phyloP scores from a whole-genome alignment of 768 basidiomycete genomes.

The Galerina marginata region DNA sequence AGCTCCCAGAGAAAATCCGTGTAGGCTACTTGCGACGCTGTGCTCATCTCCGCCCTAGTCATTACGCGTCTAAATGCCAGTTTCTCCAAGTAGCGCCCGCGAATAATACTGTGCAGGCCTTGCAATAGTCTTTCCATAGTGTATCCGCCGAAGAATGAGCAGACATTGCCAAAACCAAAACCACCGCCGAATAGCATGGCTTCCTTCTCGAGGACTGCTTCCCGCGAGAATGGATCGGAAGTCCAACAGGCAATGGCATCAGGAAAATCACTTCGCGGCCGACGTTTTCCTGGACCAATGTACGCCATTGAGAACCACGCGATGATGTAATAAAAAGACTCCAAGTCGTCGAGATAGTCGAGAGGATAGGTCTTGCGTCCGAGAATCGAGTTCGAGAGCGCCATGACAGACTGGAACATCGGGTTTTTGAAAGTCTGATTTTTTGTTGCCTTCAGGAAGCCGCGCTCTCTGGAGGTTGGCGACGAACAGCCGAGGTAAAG shows the following conservation, averaged over 20 bases:
- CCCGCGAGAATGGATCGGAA: neutral
- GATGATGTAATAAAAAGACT: constrained; percentile 9
- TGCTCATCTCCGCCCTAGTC: neutral
- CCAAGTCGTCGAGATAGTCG: constrained; percentile 10
- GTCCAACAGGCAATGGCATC: neutral
- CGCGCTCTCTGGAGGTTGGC: neutral
- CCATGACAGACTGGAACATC: constrained; percentile 6
- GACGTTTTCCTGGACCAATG: neutral
- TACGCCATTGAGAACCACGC: constrained; percentile 3
- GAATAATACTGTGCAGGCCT: neutral
- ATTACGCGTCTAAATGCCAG: neutral
- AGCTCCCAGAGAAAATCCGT: neutral
- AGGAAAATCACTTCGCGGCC: neutral
- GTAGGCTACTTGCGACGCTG: neutral
- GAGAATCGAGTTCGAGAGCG: neutral
- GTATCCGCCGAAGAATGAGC: neutral
- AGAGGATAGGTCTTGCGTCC: neutral
- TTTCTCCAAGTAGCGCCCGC: neutral
- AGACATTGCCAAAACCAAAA: neutral
- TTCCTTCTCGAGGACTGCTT: neutral
- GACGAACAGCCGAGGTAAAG: neutral
- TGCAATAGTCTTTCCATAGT: neutral
- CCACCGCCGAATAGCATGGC: neutral
- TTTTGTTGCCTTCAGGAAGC: neutral
- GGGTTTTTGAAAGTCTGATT: neutral